phyloP scores from a whole-genome alignment of 2,329 filamentous ascomycete genomes.

The Tothia fuscella region DNA sequence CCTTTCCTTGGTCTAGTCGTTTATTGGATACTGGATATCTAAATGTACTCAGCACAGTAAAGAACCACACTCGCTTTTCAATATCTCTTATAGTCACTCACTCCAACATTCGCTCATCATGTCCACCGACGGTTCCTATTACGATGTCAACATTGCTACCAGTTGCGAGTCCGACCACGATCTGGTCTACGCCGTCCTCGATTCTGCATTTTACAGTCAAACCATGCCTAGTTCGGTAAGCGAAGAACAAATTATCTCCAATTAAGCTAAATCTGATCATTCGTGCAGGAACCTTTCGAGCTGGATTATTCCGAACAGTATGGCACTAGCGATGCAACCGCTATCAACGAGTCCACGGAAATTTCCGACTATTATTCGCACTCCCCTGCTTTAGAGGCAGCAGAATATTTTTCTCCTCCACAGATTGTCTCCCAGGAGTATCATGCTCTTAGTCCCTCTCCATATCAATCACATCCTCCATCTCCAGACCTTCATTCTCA shows the following conservation, averaged over 20 bases:
- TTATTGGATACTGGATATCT: slow-evolving; percentile 1
- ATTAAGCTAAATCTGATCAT: neutral
- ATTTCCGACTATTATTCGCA: neutral
- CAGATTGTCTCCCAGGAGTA: neutral
- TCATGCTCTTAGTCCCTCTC: neutral
- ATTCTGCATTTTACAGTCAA: neutral
- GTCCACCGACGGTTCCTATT: neutral
- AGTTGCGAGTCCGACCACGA: neutral
- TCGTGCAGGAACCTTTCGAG: neutral
- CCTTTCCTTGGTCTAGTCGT: slow-evolving; percentile 1
- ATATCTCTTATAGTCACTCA: neutral
- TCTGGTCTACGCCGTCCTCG: slow-evolving; percentile 2
- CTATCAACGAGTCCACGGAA: neutral
- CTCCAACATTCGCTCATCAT: slow-evolving; percentile 2
- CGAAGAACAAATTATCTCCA: neutral
- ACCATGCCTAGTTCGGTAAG: neutral
- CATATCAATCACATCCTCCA: neutral
- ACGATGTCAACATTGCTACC: neutral
- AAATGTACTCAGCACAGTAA: neutral
- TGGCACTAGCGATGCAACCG: slow-evolving; percentile 3
- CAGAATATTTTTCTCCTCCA: neutral
- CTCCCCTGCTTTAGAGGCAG: neutral
- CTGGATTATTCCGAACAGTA: neutral
- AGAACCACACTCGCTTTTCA: neutral
- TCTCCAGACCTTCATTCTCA: slow-evolving; percentile 2